Evolutionary conservation across 2,329 filamentous ascomycete species (phyloP), one percentile per base, ranked within the genome.

Genomic region (Diaporthe longicolla): DNA sequence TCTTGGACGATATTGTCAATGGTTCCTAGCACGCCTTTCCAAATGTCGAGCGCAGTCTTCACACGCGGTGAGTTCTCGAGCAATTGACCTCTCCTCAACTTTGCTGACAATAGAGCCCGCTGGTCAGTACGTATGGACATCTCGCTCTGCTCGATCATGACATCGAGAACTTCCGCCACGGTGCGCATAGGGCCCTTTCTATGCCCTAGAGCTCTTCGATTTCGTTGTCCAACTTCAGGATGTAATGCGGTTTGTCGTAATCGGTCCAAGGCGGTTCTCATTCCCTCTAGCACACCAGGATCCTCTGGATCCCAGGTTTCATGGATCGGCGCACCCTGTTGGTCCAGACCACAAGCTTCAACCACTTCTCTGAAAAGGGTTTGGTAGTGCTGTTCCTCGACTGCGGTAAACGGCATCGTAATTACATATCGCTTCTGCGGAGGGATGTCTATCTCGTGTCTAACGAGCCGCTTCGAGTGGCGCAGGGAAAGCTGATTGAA

Each of bases 101-200:
- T 91, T 45, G 87, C 87, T 3, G 89, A 81, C 9, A 97, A 85
- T 63, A 93, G 87, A 2, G 87, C 84, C 70, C 95, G 90, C 79
- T 97, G 92, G 73, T 96, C 92, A 0, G 88, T 83, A 69, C 92
- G 89, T 73, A 96, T 89, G 0, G 84, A 81, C 8, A 85, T 86
- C 73, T 96, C 93, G 57, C 93, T 95, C 79, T 96, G 92, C 72
- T 98, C 95, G 73, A 98, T 93, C 96, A 99, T 98, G 6, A 93
- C 91, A 76, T 95, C 92, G 15, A 99, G 86, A 1, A 98, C 96
- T 82, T 98, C 94, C 24, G 92, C 90, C 1, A 98, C 93, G 0
- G 95, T 97, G 17, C 94, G 89, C 76, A 98, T 87, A 0, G 94
- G 92, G 0, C 90, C 91, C 70, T 87, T 87, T 65, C 87, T 90